phyloP scores from a whole-genome alignment of 805 yeast genomes.

The Saturnispora besseyi region DNA sequence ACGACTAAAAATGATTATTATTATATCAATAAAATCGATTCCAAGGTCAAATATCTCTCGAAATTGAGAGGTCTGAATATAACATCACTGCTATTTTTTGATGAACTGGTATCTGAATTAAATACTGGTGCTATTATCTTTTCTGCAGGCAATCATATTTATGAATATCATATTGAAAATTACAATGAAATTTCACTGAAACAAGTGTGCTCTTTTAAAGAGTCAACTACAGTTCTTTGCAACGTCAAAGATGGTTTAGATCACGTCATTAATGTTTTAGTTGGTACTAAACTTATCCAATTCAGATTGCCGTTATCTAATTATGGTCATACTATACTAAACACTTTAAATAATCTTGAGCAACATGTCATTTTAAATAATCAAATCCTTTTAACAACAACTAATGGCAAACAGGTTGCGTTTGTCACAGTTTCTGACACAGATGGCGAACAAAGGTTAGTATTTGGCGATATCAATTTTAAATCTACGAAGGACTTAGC shows the following conservation, averaged over 20 bases:
- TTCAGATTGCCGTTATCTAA: conserved; percentile 2
- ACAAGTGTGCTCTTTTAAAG: neutral
- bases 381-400: neutral
- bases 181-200: conserved; percentile 35
- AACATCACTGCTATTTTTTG: conserved; percentile 33
- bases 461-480: conserved; percentile 16
- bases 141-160: conserved; percentile 43
- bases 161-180: conserved; percentile 39
- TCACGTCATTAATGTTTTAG: neutral
- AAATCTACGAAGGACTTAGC: conserved; percentile 18
- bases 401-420: conserved; percentile 8
- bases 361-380: neutral
- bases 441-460: neutral
- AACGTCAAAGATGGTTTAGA: neutral
- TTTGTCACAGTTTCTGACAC: conserved; percentile 1
- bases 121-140: conserved; percentile 40
- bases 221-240: neutral
- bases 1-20: conserved; percentile 39
- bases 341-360: neutral
- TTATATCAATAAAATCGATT: conserved; percentile 36
- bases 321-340: neutral
- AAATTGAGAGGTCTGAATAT: conserved; percentile 40
- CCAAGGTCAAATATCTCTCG: conserved; percentile 33
- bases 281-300: neutral
- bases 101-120: conserved; percentile 17